Base-by-base conservation (phyloP, 202 grass and related monocot genomes). In the Saccharum hybrid region DNA sequence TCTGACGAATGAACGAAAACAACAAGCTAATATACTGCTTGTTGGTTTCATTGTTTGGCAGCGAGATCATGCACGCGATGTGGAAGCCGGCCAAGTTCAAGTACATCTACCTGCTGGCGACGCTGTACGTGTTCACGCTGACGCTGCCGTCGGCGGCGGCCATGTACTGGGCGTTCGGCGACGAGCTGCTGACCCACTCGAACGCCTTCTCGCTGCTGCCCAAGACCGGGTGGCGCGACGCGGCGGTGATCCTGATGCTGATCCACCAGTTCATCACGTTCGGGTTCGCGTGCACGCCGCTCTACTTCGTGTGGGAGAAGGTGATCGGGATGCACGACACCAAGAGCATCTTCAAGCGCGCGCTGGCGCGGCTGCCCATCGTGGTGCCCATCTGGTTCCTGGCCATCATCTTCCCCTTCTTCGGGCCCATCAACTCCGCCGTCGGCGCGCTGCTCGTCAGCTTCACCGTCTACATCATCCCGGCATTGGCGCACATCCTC, bases 381-480 rank as follows among this genome's bases (percentile, higher is more conserved):
- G 96, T 99, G 12, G 83, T 96, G 45, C 96, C 96, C 82, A 96
- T 99, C 81, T 99, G 96, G 96, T 99, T 99, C 91, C 88, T 99
- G 52, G 96, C 96, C 86, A 96, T 99, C 79, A 88, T 99, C 88
- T 99, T 99, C 88, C 96, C 96, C 66, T 99, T 99, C 93, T 99
- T 99, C 85, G 96, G 96, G 13, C 96, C 96, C 85, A 99, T 99
- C 88, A 99, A 99, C 88, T 99, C 96, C 69, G 91, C 96, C 66
- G 96, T 99, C 75, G 96, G 96, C 82, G 93, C 96, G 0, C 93
- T 99, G 19, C 93, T 99, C 74, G 96, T 99, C 88, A 99, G 88
- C 89, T 99, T 99, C 93, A 99, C 96, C 82, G 96, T 99, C 87
- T 99, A 99, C 88, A 91, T 99, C 89, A 99, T 99, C 84, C 96